Conservation (phyloP, 371 early-diverging fungal genomes). For the Mucor racemosus region DNA sequence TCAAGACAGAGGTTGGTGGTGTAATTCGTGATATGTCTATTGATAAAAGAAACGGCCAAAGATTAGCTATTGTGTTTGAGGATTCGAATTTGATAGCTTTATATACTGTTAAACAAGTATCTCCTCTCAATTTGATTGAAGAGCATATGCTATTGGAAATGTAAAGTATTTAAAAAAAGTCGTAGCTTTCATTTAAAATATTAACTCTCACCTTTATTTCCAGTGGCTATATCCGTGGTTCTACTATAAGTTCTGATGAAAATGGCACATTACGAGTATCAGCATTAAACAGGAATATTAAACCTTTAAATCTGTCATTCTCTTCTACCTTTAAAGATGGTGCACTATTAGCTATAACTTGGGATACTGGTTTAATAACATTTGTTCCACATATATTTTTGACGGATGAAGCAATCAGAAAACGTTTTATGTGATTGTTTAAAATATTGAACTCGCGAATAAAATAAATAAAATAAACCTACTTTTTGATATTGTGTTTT, state of each 20-base stretch:
- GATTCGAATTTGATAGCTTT: slow-evolving; percentile 30
- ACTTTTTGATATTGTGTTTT: background rate
- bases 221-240: slow-evolving; percentile 46
- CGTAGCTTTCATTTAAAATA: no score
- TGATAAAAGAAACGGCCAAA: slow-evolving; percentile 34
- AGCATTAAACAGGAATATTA: background rate
- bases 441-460: background rate
- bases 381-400: slow-evolving; percentile 35
- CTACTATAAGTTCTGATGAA: background rate
- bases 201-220: no score
- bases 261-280: background rate
- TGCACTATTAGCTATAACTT: slow-evolving; percentile 35
- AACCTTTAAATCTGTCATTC: slow-evolving; percentile 30
- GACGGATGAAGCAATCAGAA: slow-evolving; percentile 19
- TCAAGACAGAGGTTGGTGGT: slow-evolving; percentile 12
- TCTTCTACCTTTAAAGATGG: slow-evolving; percentile 24
- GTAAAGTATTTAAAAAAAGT: slow-evolving; percentile 24
- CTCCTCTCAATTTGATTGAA: slow-evolving; percentile 22
- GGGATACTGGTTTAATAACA: slow-evolving; percentile 35
- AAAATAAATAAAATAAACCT: background rate
- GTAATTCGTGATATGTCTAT: slow-evolving; percentile 41
- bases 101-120: slow-evolving; percentile 26
- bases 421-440: slow-evolving; percentile 13
- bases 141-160: slow-evolving; percentile 22
- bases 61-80: slow-evolving; percentile 40